Evolutionary conservation across 768 basidiomycete genomes (phyloP), one percentile per base, ranked within the genome.

Genomic region (Trametes cingulata): DNA sequence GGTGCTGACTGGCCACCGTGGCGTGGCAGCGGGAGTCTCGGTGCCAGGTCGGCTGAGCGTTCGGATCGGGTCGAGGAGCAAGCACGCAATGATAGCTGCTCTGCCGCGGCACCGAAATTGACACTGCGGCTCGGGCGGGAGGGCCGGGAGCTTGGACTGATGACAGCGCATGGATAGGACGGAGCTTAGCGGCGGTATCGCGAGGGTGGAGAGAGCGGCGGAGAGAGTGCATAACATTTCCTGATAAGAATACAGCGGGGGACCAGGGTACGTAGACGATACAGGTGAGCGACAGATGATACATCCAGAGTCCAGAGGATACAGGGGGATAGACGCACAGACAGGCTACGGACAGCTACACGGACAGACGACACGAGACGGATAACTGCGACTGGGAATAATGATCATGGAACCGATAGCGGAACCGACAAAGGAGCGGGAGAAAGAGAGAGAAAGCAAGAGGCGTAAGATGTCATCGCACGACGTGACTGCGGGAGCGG

Each of bases 311-410:
- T 57, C 56, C 56, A 40, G 22, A 43, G n/a, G 24, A 56, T 55
- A 61, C 47, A 55, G 25, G 35, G 43, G 41, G 14, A 25, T 22
- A 37, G 35, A 53, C 35, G 42, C 39, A 42, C 22, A 41, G 15
- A 47, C 22, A 13, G 55, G 14, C 39, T 13, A 39, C 22, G 52
- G 10, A 10, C 19, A 14, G 6, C 19, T 17, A 40, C 14, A 29
- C 52, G n/a, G n/a, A 43, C 12, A 40, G 37, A 17, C 27, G 17
- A n/a, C 29, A 41, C 15, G 49, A 43, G 50, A 39, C 25, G 33
- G 55, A 52, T 22, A 54, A 58, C 54, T 57, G 56, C 36, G 56
- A 62, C 61, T 62, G 65, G 62, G 54, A 66, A 66, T 66, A 66
- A 66, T 58, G 65, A 66, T 66, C 65, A 39, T 60, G 58, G 36